phyloP scores from a whole-genome alignment of 371 early-diverging fungal species.

The Blakeslea trispora region DNA sequence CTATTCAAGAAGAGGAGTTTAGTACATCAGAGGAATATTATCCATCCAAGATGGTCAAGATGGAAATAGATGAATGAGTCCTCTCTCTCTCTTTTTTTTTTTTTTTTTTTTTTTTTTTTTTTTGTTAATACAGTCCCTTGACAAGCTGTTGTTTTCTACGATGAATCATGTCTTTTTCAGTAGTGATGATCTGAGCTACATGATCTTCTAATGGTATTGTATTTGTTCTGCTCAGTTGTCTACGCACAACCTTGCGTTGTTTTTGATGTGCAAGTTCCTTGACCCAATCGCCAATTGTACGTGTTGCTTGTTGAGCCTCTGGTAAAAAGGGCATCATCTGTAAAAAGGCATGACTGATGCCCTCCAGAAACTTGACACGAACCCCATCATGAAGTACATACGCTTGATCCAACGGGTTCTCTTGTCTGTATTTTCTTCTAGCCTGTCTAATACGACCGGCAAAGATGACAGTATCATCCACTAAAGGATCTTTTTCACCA shows the following conservation, averaged over 20 bases:
- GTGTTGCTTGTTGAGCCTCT: conserved; percentile 73
- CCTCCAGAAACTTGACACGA: conserved; percentile 75
- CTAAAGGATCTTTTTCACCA: conserved; percentile 95
- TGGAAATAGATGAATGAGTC: conserved; percentile 21
- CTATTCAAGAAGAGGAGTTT: neutral
- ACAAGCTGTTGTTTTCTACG: conserved; percentile 45
- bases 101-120: too few species aligned
- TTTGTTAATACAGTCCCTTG: conserved; percentile 36
- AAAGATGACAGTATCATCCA: conserved; percentile 94
- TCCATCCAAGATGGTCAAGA: conserved; percentile 14
- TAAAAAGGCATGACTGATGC: conserved; percentile 92
- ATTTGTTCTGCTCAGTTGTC: neutral
- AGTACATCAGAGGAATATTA: neutral
- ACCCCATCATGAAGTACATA: conserved; percentile 31
- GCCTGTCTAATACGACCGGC: conserved; percentile 88
- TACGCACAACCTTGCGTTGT: neutral
- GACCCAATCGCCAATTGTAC: conserved; percentile 74
- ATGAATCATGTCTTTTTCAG: conserved; percentile 47
- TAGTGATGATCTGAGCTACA: conserved; percentile 40
- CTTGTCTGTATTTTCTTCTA: conserved; percentile 42
- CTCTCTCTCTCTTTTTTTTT: too few species aligned
- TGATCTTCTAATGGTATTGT: conserved; percentile 14
- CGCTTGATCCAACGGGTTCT: conserved; percentile 28
- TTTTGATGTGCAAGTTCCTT: conserved; percentile 27
- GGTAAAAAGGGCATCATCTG: conserved; percentile 89